Conservation (phyloP, 2,329 filamentous ascomycete species). For the Metarhizium robertsii region DNA sequence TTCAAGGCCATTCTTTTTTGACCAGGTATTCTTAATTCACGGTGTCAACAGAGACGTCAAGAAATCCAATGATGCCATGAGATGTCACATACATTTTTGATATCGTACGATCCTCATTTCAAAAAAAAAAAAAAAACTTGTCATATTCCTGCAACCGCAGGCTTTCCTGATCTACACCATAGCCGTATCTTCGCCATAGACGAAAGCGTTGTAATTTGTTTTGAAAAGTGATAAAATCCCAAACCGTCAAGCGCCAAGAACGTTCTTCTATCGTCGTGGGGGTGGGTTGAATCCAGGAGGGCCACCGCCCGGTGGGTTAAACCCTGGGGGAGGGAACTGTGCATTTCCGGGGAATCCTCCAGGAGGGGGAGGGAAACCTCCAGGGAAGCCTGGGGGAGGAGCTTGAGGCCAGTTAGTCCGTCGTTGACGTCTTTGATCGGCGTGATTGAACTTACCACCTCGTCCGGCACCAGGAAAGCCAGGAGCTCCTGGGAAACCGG, state of each 20-base stretch:
- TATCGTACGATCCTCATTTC: constrained; percentile 3
- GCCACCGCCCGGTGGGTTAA: constrained; percentile 21
- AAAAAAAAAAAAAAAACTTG: not conserved
- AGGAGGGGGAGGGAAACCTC: constrained; percentile 37
- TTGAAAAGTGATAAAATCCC: constrained; percentile 13
- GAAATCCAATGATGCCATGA: constrained; percentile 3
- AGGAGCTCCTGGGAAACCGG: constrained; percentile 41
- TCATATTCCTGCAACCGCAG: not conserved
- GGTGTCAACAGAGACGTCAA: constrained; percentile 7
- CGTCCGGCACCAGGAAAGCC: constrained; percentile 37
- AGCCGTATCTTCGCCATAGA: constrained; percentile 4
- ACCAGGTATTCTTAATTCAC: not conserved
- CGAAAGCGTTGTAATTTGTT: constrained; percentile 16
- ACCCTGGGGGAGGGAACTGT: constrained; percentile 8
- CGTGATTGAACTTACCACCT: constrained; percentile 37
- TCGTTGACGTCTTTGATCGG: constrained; percentile 1
- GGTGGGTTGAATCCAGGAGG: constrained; percentile 67
- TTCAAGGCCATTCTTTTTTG: not conserved
- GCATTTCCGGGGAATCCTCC: constrained; percentile 28
- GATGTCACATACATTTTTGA: constrained; percentile 1
- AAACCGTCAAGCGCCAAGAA: constrained; percentile 16
- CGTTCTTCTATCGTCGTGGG: constrained; percentile 42
- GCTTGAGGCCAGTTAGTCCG: constrained; percentile 26
- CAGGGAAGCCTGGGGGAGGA: constrained; percentile 41
- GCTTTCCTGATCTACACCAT: constrained; percentile 3